Conservation (phyloP, 2,329 filamentous ascomycete genomes). For the Nigrospora sphaerica region DNA sequence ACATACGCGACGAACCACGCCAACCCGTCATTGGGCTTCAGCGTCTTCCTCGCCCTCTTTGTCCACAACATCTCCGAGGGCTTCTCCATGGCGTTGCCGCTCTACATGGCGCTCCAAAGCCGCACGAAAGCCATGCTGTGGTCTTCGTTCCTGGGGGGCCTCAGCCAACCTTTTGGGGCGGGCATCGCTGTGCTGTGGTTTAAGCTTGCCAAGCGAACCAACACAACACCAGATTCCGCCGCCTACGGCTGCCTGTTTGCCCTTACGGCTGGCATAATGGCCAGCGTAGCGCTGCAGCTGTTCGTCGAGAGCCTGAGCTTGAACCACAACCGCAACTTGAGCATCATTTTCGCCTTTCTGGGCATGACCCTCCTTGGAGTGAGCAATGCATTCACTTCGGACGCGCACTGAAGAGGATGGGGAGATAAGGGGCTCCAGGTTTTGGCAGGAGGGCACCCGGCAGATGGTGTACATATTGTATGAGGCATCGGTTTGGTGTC, state of each 20-base stretch:
- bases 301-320: constrained; percentile 80
- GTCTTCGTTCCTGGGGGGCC: constrained; percentile 75
- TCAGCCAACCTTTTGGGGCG: constrained; percentile 82
- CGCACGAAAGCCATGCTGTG: constrained; percentile 77
- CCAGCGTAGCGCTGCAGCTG: constrained; percentile 81
- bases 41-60: constrained; percentile 90
- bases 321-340: constrained; percentile 71
- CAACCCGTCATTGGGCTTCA: constrained; percentile 79
- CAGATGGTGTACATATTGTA: no score
- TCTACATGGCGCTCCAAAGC: constrained; percentile 84
- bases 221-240: constrained; percentile 44
- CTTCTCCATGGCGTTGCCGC: constrained; percentile 84
- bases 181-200: constrained; percentile 83
- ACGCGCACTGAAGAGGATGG: constrained; percentile 25
- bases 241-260: constrained; percentile 80
- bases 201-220: constrained; percentile 51
- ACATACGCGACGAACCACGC: constrained; percentile 97
- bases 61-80: constrained; percentile 98
- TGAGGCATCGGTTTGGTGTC: no score
- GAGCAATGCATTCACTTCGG: constrained; percentile 75
- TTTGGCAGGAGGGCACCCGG: no score
- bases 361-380: constrained; percentile 84
- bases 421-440: no score
- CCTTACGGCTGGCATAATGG: constrained; percentile 88
- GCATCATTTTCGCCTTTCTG: constrained; percentile 72